phyloP scores from a whole-genome alignment of 306 rosid genomes.

The Glycyrrhiza uralensis region DNA sequence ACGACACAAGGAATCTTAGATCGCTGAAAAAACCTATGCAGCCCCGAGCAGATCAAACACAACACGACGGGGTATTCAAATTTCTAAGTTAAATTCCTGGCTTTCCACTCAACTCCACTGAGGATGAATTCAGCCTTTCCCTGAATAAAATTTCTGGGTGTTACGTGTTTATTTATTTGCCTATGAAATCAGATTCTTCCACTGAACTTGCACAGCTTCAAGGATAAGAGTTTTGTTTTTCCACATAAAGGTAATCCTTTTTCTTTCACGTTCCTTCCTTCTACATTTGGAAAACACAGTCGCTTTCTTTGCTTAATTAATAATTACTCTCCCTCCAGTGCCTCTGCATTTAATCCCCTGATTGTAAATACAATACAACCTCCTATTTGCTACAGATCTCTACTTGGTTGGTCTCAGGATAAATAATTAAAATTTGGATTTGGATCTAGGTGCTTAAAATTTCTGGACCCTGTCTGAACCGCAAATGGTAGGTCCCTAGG shows the following conservation, averaged over 20 bases:
- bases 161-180: not conserved
- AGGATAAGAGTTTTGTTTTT: slow-evolving; percentile 4
- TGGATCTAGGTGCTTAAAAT: slow-evolving; percentile 19
- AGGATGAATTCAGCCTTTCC: not conserved
- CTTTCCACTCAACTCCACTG: not conserved
- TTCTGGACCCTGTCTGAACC: not conserved
- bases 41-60: not conserved
- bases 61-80: not conserved
- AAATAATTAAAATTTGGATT: not conserved
- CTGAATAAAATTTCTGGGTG: not conserved
- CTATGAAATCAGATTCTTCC: not conserved
- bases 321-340: not conserved
- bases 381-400: slow-evolving; percentile 26
- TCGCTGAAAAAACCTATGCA: slow-evolving; percentile 34
- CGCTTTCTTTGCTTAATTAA: not conserved
- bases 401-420: not conserved
- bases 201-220: not conserved
- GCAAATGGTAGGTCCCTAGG: not conserved
- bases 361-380: too few relatives aligned
- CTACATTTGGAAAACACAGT: slow-evolving; percentile 16
- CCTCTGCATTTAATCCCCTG: not conserved
- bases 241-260: slow-evolving; percentile 27
- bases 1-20: slow-evolving; percentile 49
- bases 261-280: not conserved
- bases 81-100: slow-evolving; percentile 2